phyloP scores from a whole-genome alignment of 805 yeast genomes.

The Candida maltosa region DNA sequence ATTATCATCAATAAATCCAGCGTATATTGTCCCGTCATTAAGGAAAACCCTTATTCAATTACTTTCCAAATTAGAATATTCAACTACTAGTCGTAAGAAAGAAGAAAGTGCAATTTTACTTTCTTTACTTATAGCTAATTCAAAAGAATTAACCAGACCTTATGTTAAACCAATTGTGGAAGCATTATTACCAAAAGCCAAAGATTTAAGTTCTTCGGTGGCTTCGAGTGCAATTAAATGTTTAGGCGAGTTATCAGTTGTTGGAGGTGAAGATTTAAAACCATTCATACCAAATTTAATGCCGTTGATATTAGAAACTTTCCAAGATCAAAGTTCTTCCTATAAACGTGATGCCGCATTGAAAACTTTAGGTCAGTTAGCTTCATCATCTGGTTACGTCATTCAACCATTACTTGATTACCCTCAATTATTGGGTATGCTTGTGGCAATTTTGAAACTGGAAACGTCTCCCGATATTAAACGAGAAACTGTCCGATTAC shows the following conservation, averaged over 20 bases:
- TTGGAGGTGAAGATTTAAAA: constrained; percentile 81
- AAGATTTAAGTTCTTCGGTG: constrained; percentile 72
- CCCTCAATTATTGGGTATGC: constrained; percentile 80
- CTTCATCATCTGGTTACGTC: constrained; percentile 91
- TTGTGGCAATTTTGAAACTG: constrained; percentile 77
- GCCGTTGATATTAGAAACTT: constrained; percentile 84
- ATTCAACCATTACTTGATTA: constrained; percentile 89
- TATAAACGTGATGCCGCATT: constrained; percentile 87
- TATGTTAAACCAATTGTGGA: constrained; percentile 90
- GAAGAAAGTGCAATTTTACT: constrained; percentile 84
- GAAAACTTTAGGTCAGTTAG: constrained; percentile 80
- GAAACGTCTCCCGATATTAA: constrained; percentile 73
- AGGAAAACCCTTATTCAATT: constrained; percentile 84
- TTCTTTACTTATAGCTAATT: constrained; percentile 69
- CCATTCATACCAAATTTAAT: constrained; percentile 72
- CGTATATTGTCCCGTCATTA: constrained; percentile 90
- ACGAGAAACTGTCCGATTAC: constrained; percentile 81
- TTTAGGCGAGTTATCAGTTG: constrained; percentile 83
- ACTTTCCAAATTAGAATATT: constrained; percentile 79
- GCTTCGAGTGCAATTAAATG: constrained; percentile 84
- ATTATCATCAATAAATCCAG: constrained; percentile 83
- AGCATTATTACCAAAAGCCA: constrained; percentile 72
- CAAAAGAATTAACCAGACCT: constrained; percentile 82
- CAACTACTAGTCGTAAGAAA: constrained; percentile 66
- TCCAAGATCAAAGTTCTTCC: constrained; percentile 90